Percentiles rank a stretch among this genome's conserved stretches.
Evolutionary conservation across 2,329 filamentous ascomycete species (phyloP).

Genomic region (Ophiosphaerella herpotricha): DNA sequence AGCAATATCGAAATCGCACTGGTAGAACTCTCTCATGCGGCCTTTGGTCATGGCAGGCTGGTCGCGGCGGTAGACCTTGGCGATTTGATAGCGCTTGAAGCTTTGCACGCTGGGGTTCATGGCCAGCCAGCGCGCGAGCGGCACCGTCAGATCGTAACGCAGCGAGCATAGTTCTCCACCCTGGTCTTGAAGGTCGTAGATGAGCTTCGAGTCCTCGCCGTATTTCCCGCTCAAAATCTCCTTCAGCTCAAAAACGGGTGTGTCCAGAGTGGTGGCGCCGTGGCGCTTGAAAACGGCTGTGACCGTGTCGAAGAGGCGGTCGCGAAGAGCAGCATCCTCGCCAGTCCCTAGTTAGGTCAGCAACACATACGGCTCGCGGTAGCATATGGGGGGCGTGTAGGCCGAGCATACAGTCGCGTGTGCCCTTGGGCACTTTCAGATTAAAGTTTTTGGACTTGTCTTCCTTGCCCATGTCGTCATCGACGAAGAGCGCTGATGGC

Average conservation of each 20-base stretch:
- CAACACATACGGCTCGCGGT: neutral
- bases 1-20: slow-evolving; percentile 96
- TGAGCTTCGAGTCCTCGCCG: slow-evolving; percentile 89
- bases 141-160: slow-evolving; percentile 86
- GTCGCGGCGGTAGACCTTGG: slow-evolving; percentile 84
- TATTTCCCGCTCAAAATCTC: slow-evolving; percentile 90
- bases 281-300: slow-evolving; percentile 46
- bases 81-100: slow-evolving; percentile 95
- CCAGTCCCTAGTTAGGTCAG: slow-evolving; percentile 35
- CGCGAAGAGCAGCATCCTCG: slow-evolving; percentile 42
- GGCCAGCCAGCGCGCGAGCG: slow-evolving; percentile 88
- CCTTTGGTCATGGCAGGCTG: slow-evolving; percentile 83
- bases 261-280: slow-evolving; percentile 45
- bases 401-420: slow-evolving; percentile 75
- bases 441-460: slow-evolving; percentile 57
- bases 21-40: slow-evolving; percentile 94
- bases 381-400: neutral
- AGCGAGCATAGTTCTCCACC: slow-evolving; percentile 84
- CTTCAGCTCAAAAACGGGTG: slow-evolving; percentile 82
- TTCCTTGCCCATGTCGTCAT: slow-evolving; percentile 54
- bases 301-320: slow-evolving; percentile 42
- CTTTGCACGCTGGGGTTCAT: slow-evolving; percentile 83
- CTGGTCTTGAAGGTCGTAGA: slow-evolving; percentile 87
- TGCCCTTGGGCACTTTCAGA: slow-evolving; percentile 89
- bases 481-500: slow-evolving; percentile 13